phyloP scores from a whole-genome alignment of 148 eudicot species.

The Camellia sinensis region DNA sequence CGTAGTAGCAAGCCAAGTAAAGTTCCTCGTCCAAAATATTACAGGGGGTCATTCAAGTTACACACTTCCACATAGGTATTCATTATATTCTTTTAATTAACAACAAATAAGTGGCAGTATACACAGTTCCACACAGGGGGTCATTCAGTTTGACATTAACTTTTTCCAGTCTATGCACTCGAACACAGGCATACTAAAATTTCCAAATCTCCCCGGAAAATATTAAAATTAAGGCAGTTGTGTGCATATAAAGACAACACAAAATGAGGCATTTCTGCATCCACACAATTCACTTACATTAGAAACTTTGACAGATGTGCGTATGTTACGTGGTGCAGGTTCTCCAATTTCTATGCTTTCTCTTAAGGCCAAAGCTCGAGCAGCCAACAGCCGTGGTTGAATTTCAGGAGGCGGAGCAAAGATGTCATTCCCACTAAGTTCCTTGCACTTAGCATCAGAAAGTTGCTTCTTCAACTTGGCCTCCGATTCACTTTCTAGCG shows the following conservation, averaged over 20 bases:
- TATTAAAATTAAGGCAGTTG: background rate
- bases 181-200: background rate
- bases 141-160: no score
- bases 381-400: conserved; percentile 52
- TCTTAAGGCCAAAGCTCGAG: conserved; percentile 58
- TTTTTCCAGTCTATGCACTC: background rate
- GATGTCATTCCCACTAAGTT: conserved; percentile 77
- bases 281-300: conserved; percentile 15
- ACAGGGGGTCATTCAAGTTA: background rate
- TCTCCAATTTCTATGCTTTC: conserved; percentile 52
- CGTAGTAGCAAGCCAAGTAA: no score
- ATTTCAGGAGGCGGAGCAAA: conserved; percentile 82
- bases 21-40: no score
- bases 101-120: no score
- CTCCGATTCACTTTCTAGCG: conserved; percentile 51
- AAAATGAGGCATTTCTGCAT: background rate
- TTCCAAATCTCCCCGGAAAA: background rate
- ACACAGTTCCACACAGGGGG: no score
- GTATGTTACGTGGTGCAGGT: conserved; percentile 32
- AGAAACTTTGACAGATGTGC: conserved; percentile 19
- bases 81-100: background rate
- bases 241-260: background rate
- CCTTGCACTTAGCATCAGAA: conserved; percentile 77
- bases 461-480: conserved; percentile 64
- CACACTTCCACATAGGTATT: background rate